A percentile compares a stretch with the other conserved stretches of the same genome.
Conservation (phyloP, 345 rosid genomes). For the Ceriops zippeliana region DNA sequence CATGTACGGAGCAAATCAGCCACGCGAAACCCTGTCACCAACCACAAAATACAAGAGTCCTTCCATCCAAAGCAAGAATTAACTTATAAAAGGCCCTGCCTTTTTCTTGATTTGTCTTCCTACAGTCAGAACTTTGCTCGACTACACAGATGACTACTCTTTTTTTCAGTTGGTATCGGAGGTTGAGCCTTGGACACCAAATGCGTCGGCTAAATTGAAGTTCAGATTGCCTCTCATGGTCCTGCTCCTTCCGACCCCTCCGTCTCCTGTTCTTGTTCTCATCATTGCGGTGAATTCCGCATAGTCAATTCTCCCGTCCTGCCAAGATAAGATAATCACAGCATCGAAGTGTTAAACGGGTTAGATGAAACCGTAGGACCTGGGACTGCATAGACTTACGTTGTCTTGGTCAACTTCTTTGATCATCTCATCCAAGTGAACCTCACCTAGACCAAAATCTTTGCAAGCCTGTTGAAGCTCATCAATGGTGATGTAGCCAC, state of each 20-base stretch:
- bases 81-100: background rate
- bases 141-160: background rate
- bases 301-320: constrained; percentile 92
- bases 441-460: constrained; percentile 85
- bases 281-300: constrained; percentile 87
- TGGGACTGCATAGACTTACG: constrained; percentile 39
- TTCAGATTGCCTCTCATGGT: constrained; percentile 77
- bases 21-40: background rate
- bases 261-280: constrained; percentile 67
- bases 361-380: no score
- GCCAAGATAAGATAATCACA: constrained; percentile 1
- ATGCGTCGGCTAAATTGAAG: constrained; percentile 68
- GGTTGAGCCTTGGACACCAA: constrained; percentile 36
- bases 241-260: constrained; percentile 59
- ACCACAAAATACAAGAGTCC: background rate
- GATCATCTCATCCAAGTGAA: constrained; percentile 73
- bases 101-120: background rate
- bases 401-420: constrained; percentile 89
- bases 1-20: background rate
- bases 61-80: background rate
- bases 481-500: constrained; percentile 85
- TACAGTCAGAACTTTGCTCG: background rate
- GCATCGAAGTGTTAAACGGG: background rate
- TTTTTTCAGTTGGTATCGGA: constrained; percentile 19
- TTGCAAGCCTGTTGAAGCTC: constrained; percentile 94